Base-by-base conservation (phyloP, 2,329 filamentous ascomycete species). In the Pseudogymnoascus sp. region DNA sequence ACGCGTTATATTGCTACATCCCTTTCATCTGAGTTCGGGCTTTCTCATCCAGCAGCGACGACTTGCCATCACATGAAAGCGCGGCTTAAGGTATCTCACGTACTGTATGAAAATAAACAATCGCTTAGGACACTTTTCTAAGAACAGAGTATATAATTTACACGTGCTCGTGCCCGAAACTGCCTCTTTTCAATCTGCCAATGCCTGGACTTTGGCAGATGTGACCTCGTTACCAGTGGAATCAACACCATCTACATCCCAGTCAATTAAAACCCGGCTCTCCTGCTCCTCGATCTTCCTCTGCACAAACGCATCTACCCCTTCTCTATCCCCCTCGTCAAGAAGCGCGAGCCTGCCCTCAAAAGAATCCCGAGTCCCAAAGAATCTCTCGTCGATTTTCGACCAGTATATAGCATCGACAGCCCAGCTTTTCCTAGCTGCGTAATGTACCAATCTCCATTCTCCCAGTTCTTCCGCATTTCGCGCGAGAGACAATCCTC, bases 341-440 rank as follows among this genome's bases (percentile, higher is more conserved):
- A 63, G 4, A 75, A 35, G 59, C 72, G 50, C 5, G 73, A 33
- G 35, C 72, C 70, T 11, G 68, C 67, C 65, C 68, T 74, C 61
- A 63, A 76, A 2, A 72, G 46, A 2, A 24, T 63, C 64, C 31
- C 70, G 53, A 67, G 67, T 1, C 60, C 74, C 75, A 62, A 75
- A 77, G 61, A 72, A 75, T 1, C 63, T 67, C 62, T 72, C 65
- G 63, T 78, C 73, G n/a, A 78, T 63, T 66, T 65, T 73, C 61
- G 68, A 74, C 75, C 75, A 78, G 62, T 63, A 78, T 6, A 77
- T 65, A 10, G 67, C 66, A 62, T 78, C 76, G 66, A 78, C 76
- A 0, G 71, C 73, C 73, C 73, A 77, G 62, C 73, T 75, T 40
- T 75, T 75, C 56, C 73, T 72, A 3, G 71, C 72, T 2, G 72